phyloP scores from a whole-genome alignment of 495 filamentous ascomycete species.

The Penicillium arizonense region DNA sequence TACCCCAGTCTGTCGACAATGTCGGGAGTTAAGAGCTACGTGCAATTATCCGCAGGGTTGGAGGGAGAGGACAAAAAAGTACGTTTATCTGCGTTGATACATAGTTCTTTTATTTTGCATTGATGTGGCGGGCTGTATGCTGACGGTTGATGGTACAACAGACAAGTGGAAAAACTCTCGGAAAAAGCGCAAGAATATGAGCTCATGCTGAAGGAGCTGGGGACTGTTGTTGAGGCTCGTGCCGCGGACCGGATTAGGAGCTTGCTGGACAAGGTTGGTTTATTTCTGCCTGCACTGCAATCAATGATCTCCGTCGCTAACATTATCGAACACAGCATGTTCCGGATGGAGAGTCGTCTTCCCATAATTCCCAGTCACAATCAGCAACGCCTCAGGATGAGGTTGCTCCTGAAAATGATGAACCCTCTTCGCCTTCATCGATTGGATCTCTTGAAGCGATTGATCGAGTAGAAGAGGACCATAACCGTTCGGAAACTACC shows the following conservation, averaged over 20 bases:
- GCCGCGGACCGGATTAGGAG: slow-evolving; percentile 36
- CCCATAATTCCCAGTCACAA: slow-evolving; percentile 32
- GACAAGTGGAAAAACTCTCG: slow-evolving; percentile 44
- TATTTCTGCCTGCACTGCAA: background rate
- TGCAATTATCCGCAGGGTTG: slow-evolving; percentile 59
- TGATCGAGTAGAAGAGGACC: slow-evolving; percentile 61
- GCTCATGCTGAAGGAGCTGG: slow-evolving; percentile 42
- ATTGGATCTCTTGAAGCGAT: slow-evolving; percentile 60
- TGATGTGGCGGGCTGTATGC: background rate
- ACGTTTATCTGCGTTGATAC: slow-evolving; percentile 6
- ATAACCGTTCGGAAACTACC: slow-evolving; percentile 49
- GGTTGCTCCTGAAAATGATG: slow-evolving; percentile 7
- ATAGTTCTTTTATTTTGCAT: background rate
- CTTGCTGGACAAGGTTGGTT: slow-evolving; percentile 42
- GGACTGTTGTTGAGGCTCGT: slow-evolving; percentile 27
- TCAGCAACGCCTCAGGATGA: slow-evolving; percentile 37
- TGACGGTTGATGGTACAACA: slow-evolving; percentile 9
- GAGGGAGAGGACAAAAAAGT: slow-evolving; percentile 58
- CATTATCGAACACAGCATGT: slow-evolving; percentile 12
- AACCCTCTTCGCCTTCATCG: slow-evolving; percentile 41
- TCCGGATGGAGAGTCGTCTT: slow-evolving; percentile 22
- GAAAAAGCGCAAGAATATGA: slow-evolving; percentile 51
- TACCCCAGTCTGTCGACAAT: slow-evolving; percentile 58
- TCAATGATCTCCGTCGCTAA: background rate
- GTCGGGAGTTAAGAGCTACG: slow-evolving; percentile 46